Percentiles rank a stretch among this genome's conserved stretches.
phyloP scores from a whole-genome alignment of 139 green algal genomes.

The Chara braunii region DNA sequence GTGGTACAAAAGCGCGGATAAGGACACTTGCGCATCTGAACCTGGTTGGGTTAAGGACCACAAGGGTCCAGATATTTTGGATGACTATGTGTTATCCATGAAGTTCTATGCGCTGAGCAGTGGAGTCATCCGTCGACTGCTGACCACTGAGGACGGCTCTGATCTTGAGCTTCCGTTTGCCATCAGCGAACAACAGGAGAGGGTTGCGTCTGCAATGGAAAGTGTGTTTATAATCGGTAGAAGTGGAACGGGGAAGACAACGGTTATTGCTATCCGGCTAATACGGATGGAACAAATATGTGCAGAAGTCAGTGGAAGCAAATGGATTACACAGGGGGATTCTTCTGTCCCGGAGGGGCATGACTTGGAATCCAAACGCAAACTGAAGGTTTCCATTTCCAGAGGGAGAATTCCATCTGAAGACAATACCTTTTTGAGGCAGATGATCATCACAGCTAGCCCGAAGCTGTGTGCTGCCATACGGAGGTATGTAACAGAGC shows the following conservation, averaged over 20 bases:
- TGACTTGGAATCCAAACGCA: neutral
- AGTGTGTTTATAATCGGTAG: conserved; percentile 30
- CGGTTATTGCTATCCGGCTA: conserved; percentile 16
- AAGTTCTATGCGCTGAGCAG: conserved; percentile 27
- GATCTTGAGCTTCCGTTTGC: conserved; percentile 32
- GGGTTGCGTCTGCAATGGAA: conserved; percentile 1
- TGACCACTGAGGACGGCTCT: neutral
- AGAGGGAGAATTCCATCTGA: conserved; percentile 1
- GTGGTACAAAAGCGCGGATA: conserved; percentile 1
- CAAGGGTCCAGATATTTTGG: conserved; percentile 14
- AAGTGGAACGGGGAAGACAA: conserved; percentile 26
- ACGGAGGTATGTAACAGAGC: conserved; percentile 1
- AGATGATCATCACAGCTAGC: conserved; percentile 27
- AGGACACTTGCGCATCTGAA: neutral
- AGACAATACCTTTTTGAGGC: neutral
- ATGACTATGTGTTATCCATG: conserved; percentile 22
- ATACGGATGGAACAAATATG: conserved; percentile 8
- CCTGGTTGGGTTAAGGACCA: neutral
- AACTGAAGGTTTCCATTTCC: neutral
- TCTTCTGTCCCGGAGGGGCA: neutral
- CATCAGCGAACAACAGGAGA: conserved; percentile 14
- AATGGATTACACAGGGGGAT: no score
- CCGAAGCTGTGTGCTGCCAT: conserved; percentile 23
- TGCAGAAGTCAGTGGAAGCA: no score
- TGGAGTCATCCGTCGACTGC: neutral